Evolutionary conservation across 148 eudicot species (phyloP), one percentile per base, ranked within the genome.

Genomic region (Talinum fruticosum): DNA sequence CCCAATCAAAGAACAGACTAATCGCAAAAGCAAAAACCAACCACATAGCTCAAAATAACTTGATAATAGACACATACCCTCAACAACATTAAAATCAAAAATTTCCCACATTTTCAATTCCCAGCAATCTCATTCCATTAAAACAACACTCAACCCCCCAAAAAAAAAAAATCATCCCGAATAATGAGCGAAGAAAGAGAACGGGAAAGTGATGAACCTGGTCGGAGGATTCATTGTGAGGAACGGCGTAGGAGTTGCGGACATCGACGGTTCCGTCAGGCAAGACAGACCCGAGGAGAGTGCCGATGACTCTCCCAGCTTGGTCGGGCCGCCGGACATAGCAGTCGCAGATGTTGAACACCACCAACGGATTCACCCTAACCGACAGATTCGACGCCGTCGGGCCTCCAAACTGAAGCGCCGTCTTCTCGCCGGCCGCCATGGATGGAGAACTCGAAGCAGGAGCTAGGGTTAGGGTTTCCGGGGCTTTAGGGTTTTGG

Each of bases 201-300:
- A 6, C 67, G 68, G 3, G 14, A 36, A 30, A 74, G 21, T 38
- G 34, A 65, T 47, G 5, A 73, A 96, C 98, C 98, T 96, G 97
- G 81, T 93, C 99, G 4, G 93, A 89, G 5, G 87, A 90, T 81
- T 91, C 97, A 72, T 87, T 93, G 68, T 93, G 99, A 7, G 98
- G 98, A 73, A 96, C 99, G 73, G 93, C 97, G 65, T 89, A 96
- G 0, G 92, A 93, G 79, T 96, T 96, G 29, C 98, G 92, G 75
- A 93, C 86, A 72, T 93, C 95, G 24, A 93, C 87, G 33, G 97
- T 88, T 19, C 97, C 97, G 69, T 93, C 97, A 0, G 97, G 88
- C 36, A 91, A 83, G 12, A 96, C 87, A 26, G 93, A 90, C 33
- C 98, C 99, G 51, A 93, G 97, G 13, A 96, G 92, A 41, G 97